Evolutionary conservation across 1,139 yeast species (phyloP).

Genomic region (Candida mesenterica): DNA sequence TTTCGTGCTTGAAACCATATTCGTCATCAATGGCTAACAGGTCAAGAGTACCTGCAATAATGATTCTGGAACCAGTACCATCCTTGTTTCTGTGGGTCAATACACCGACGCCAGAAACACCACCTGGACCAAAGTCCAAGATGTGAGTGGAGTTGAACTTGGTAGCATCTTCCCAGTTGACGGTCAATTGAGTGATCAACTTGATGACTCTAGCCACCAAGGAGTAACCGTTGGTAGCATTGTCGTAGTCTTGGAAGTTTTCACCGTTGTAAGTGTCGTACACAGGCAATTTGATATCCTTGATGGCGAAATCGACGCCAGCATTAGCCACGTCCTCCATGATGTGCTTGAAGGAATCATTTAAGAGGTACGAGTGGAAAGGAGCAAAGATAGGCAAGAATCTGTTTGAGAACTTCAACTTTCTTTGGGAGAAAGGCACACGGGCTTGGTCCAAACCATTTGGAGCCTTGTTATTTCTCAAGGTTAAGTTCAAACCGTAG

Average conservation of each 20-base stretch:
- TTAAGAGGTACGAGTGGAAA: slow-evolving; percentile 87
- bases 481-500: slow-evolving; percentile 88
- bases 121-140: slow-evolving; percentile 98
- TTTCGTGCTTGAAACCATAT: slow-evolving; percentile 92
- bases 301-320: slow-evolving; percentile 55
- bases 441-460: slow-evolving; percentile 94
- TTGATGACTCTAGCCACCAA: slow-evolving; percentile 63
- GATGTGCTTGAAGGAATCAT: slow-evolving; percentile 67
- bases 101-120: slow-evolving; percentile 93
- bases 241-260: slow-evolving; percentile 57
- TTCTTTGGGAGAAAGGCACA: slow-evolving; percentile 89
- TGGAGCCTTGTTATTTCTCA: slow-evolving; percentile 94
- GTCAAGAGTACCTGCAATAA: slow-evolving; percentile 90
- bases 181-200: slow-evolving; percentile 86
- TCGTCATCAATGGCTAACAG: slow-evolving; percentile 63
- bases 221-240: slow-evolving; percentile 42
- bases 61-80: slow-evolving; percentile 95
- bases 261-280: slow-evolving; percentile 85
- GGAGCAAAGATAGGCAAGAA: slow-evolving; percentile 96
- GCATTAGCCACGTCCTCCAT: slow-evolving; percentile 57
- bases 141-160: slow-evolving; percentile 79
- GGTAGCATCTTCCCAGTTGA: slow-evolving; percentile 92
- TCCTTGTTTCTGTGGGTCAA: slow-evolving; percentile 96
- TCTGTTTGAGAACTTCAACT: slow-evolving; percentile 86
- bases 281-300: slow-evolving; percentile 75